These are phyloP conservation scores for Luffa acutangula DNA, from an alignment of 306 rosid species.

Conservation along the genomic window DNA sequence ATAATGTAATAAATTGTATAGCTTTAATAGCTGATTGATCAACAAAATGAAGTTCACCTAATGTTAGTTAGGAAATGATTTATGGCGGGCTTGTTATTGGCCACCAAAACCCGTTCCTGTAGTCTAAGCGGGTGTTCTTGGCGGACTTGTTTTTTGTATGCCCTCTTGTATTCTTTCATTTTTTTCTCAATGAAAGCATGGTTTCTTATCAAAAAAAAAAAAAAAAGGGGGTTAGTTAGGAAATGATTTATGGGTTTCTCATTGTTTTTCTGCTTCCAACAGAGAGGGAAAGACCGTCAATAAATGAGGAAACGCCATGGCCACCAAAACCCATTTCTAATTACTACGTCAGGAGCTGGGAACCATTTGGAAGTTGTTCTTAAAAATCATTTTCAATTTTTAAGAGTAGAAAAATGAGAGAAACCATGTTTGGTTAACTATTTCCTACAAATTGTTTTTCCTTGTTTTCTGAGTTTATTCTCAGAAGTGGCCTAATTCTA, in stretches of 20 bases:
- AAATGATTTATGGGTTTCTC: not conserved
- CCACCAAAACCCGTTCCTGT: too few relatives aligned
- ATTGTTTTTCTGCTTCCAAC: not conserved
- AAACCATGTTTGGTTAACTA: not conserved
- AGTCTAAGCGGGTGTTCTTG: too few relatives aligned
- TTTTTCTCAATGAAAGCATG: too few relatives aligned
- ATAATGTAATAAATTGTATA: not conserved
- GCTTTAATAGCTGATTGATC: not conserved
- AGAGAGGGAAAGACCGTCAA: not conserved
- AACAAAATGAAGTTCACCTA: not conserved
- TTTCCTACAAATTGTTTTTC: not conserved
- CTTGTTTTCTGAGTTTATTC: not conserved
- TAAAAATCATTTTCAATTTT: not conserved
- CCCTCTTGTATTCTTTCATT: too few relatives aligned
- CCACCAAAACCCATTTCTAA: not conserved
- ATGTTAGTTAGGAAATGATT: not conserved
- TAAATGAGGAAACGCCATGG: not conserved
- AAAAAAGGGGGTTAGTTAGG: not conserved
- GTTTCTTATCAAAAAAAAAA: too few relatives aligned
- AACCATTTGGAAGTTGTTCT: not conserved
- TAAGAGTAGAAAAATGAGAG: not conserved
- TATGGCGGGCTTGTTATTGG: too few relatives aligned
- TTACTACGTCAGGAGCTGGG: not conserved
- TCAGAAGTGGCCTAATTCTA: not conserved
- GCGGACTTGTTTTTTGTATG: too few relatives aligned